Percentiles rank a stretch among this genome's conserved stretches.
These are phyloP conservation scores for Vitis rotundifolia DNA, from an alignment of 164 flowering plant genomes.

Conservation along the genomic window DNA sequence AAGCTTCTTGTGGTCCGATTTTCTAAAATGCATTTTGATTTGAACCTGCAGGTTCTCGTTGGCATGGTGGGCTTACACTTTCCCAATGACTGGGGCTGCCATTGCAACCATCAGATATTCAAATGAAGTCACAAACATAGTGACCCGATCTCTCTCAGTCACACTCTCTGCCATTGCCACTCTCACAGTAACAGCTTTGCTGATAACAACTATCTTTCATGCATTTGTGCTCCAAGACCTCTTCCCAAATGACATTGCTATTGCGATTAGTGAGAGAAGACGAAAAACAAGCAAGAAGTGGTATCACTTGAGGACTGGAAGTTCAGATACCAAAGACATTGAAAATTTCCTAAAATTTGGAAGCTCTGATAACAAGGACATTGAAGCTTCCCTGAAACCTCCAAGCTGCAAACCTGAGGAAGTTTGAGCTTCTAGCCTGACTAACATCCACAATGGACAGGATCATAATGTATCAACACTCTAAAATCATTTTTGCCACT, in stretches of 20 bases:
- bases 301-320: slow-evolving; percentile 42
- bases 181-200: slow-evolving; percentile 54
- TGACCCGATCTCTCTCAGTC: slow-evolving; percentile 45
- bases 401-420: slow-evolving; percentile 1
- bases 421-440: background rate
- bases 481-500: slow-evolving; percentile 9
- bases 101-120: slow-evolving; percentile 71
- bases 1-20: background rate
- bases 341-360: slow-evolving; percentile 37
- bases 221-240: slow-evolving; percentile 75
- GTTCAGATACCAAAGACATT: slow-evolving; percentile 42
- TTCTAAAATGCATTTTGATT: background rate
- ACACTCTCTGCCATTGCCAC: slow-evolving; percentile 50
- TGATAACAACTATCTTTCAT: slow-evolving; percentile 61
- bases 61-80: slow-evolving; percentile 87
- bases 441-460: background rate
- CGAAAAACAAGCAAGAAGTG: slow-evolving; percentile 43
- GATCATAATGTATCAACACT: background rate
- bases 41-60: slow-evolving; percentile 46
- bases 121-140: slow-evolving; percentile 39
- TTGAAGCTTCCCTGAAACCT: slow-evolving; percentile 30
- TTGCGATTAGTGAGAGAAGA: slow-evolving; percentile 64
- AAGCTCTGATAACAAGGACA: slow-evolving; percentile 29
- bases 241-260: slow-evolving; percentile 86
- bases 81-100: slow-evolving; percentile 79